phyloP scores from a whole-genome alignment of 2,329 filamentous ascomycete genomes.

The Pyrenophora graminea region DNA sequence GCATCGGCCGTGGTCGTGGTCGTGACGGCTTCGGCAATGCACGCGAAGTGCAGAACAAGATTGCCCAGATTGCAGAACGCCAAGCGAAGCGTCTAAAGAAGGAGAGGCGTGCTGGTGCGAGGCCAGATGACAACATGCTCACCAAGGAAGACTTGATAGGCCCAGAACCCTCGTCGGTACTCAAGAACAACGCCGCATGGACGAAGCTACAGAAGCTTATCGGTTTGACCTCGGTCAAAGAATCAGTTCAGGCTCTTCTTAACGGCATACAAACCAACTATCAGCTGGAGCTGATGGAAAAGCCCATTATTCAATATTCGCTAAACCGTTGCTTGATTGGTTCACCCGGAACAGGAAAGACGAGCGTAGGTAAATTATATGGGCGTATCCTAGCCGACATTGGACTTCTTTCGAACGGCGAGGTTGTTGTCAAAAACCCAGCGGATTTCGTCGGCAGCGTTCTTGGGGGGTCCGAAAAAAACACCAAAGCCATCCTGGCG shows the following conservation, averaged over 20 bases:
- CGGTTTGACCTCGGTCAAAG: conserved; percentile 66
- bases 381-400: conserved; percentile 69
- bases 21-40: conserved; percentile 75
- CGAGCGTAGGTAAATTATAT: conserved; percentile 69
- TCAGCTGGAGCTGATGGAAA: conserved; percentile 64
- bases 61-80: conserved; percentile 59
- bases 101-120: conserved; percentile 50
- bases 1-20: conserved; percentile 66
- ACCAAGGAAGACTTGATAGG: conserved; percentile 73
- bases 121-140: conserved; percentile 63
- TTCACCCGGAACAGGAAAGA: conserved; percentile 63
- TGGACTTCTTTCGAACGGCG: conserved; percentile 68
- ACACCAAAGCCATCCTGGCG: conserved; percentile 72
- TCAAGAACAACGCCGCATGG: conserved; percentile 62
- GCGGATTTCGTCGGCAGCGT: conserved; percentile 70
- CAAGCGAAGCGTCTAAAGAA: conserved; percentile 62
- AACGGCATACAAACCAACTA: conserved; percentile 68
- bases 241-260: conserved; percentile 62
- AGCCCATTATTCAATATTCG: conserved; percentile 62
- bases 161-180: conserved; percentile 62
- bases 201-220: conserved; percentile 60
- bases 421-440: conserved; percentile 74
- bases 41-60: conserved; percentile 66
- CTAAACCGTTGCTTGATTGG: conserved; percentile 74
- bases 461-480: conserved; percentile 69